These are phyloP conservation scores for Sechiopsis laciniata DNA, from an alignment of 306 rosid species.

Conservation along the genomic window DNA sequence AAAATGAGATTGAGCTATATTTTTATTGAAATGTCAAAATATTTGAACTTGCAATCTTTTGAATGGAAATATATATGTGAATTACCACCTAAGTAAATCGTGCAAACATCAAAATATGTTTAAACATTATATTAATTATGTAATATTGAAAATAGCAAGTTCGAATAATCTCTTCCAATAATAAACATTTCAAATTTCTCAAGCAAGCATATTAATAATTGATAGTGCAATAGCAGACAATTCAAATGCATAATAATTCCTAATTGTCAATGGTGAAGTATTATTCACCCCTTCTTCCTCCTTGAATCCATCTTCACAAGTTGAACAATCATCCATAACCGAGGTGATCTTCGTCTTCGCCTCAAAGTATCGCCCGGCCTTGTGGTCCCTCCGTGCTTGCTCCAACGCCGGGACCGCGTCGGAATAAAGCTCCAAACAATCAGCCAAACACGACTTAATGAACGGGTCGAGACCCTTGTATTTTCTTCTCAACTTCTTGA, in stretches of 20 bases:
- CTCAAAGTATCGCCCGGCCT: conserved; percentile 30
- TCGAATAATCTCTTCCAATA: neutral
- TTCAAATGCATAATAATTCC: conserved; percentile 48
- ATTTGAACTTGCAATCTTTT: too few species aligned
- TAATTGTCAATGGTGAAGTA: conserved; percentile 42
- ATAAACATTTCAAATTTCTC: neutral
- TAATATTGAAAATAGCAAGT: neutral
- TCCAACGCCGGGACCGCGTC: conserved; percentile 36
- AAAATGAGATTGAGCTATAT: too few species aligned
- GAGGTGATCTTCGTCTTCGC: conserved; percentile 37
- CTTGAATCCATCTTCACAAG: conserved; percentile 53
- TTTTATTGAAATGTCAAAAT: too few species aligned
- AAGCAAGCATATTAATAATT: conserved; percentile 16
- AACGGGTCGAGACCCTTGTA: conserved; percentile 10
- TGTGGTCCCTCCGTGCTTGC: conserved; percentile 37
- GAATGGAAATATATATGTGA: too few species aligned
- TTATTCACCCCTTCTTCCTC: conserved; percentile 36
- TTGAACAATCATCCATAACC: conserved; percentile 46
- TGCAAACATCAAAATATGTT: too few species aligned
- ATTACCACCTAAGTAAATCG: too few species aligned
- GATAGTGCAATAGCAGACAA: conserved; percentile 55
- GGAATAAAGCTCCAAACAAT: conserved; percentile 50
- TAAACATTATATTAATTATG: too few species aligned
- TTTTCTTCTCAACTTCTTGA: conserved; percentile 28
- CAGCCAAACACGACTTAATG: conserved; percentile 34